A percentile compares a stretch with the other conserved stretches of the same genome.
Conservation (phyloP, 2,329 filamentous ascomycete genomes). For the Drechslerella stenobrocha region DNA sequence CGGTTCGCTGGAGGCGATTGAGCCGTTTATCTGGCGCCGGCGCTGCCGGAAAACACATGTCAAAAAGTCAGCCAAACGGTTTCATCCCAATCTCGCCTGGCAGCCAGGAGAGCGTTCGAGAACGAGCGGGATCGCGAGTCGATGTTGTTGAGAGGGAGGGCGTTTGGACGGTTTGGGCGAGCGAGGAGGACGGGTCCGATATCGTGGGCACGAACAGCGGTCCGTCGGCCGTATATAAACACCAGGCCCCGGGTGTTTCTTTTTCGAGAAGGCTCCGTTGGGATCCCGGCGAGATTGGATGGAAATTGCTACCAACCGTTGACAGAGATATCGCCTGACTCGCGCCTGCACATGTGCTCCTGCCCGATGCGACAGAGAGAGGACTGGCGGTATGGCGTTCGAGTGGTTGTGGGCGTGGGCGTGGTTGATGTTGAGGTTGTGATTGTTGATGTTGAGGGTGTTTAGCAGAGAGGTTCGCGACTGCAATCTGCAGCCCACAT, state of each 20-base stretch:
- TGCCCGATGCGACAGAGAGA: background rate
- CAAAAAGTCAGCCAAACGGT: conserved; percentile 12
- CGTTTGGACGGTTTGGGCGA: too few relatives aligned
- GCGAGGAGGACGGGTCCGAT: too few relatives aligned
- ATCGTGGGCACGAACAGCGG: too few relatives aligned
- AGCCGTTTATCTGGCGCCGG: conserved; percentile 19
- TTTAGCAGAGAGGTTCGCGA: background rate
- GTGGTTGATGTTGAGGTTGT: background rate
- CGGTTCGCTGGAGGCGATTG: background rate
- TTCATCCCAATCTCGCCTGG: conserved; percentile 1
- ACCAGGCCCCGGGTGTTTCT: too few relatives aligned
- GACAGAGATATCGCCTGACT: background rate
- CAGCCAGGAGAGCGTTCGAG: too few relatives aligned
- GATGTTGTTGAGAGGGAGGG: too few relatives aligned
- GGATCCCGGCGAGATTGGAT: background rate
- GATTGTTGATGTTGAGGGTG: background rate
- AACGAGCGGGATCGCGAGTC: too few relatives aligned
- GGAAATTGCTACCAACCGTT: conserved; percentile 2
- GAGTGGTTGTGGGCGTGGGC: background rate
- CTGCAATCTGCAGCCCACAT: background rate
- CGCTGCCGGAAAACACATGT: conserved; percentile 1
- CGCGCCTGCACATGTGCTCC: background rate
- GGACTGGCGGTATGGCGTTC: background rate
- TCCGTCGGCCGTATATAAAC: too few relatives aligned
- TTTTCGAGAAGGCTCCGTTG: conserved; percentile 3